Evolutionary conservation across 371 early-diverging fungal genomes (phyloP).

Genomic region (Chytridium lagenaria): DNA sequence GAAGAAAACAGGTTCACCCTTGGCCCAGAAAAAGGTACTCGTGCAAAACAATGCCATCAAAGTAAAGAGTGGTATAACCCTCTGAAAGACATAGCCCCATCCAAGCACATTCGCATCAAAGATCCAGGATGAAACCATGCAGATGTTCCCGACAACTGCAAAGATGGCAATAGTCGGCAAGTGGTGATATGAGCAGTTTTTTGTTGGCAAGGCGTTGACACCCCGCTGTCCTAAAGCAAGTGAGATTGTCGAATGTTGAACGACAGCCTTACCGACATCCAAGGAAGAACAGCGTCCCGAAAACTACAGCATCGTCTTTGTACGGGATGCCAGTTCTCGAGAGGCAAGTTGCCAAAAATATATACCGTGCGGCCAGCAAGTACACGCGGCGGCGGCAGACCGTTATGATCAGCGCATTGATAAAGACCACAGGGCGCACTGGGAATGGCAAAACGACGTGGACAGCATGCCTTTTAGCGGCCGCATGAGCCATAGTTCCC

Average conservation of each 20-base stretch:
- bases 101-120: not conserved
- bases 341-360: not conserved
- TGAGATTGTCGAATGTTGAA: no score
- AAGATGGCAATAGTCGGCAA: not conserved
- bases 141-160: not conserved
- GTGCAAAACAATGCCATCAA: not conserved
- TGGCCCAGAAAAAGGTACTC: not conserved
- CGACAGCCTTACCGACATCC: not conserved
- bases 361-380: not conserved
- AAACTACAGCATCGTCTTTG: conserved; percentile 8
- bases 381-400: not conserved
- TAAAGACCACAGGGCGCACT: not conserved
- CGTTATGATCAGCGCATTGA: not conserved
- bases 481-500: no score
- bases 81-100: not conserved
- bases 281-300: not conserved
- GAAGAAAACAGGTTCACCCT: not conserved
- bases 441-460: no score
- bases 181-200: not conserved
- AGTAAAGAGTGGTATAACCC: not conserved
- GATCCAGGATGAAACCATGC: not conserved
- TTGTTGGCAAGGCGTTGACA: not conserved
- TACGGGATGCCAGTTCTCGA: not conserved
- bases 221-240: not conserved
- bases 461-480: no score